A percentile compares a stretch with the other conserved stretches of the same genome.
Evolutionary conservation across 805 yeast species (phyloP).

Genomic region (Myxozyma vanderwaltii): DNA sequence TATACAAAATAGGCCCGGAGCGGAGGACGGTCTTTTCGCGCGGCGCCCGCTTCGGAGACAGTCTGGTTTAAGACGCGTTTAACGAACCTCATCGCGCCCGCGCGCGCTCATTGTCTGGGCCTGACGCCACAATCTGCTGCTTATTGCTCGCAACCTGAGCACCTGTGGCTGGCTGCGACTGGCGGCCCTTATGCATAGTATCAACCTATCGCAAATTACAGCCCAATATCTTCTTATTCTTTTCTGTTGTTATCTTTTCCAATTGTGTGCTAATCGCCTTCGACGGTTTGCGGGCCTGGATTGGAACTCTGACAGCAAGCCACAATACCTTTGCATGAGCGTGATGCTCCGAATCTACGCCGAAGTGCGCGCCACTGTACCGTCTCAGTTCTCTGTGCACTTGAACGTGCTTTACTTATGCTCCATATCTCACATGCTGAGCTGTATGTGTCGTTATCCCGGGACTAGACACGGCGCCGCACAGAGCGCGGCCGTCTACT

Average conservation of each 20-base stretch:
- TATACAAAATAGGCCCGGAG: no score
- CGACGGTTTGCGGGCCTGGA: no score
- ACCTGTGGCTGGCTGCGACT: no score
- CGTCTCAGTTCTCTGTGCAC: neutral
- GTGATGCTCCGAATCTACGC: constrained; percentile 9
- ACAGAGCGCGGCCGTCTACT: constrained; percentile 1
- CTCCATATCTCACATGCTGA: neutral
- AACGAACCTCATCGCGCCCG: neutral
- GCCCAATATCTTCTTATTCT: no score
- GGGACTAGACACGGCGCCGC: constrained; percentile 12
- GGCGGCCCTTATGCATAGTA: no score
- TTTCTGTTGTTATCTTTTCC: no score
- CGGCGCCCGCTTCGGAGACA: neutral
- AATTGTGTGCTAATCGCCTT: no score
- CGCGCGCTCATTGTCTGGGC: neutral
- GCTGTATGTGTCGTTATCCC: neutral
- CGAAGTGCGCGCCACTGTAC: neutral
- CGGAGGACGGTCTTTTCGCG: neutral
- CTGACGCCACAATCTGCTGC: neutral
- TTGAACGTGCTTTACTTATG: neutral
- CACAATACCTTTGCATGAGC: neutral
- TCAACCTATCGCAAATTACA: no score
- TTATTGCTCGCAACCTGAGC: neutral
- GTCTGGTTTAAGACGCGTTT: neutral
- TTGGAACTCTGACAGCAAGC: no score